Evolutionary conservation across 139 green algal species (phyloP).

Genomic region (Gonium pectorale): DNA sequence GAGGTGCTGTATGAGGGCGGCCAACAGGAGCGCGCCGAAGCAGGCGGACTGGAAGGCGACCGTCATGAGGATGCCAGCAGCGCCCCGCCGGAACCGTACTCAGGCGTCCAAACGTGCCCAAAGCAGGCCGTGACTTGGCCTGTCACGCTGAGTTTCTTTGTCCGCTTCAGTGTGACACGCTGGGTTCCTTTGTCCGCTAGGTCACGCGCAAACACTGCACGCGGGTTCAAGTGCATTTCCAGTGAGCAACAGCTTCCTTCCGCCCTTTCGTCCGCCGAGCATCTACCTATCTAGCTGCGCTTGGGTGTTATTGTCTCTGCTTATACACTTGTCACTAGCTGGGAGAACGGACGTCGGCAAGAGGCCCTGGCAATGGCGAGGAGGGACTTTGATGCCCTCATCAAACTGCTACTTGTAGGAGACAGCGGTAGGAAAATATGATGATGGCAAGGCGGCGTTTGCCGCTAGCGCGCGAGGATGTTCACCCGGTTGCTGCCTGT

Average conservation of each 20-base stretch:
- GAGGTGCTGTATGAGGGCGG: conserved; percentile 54
- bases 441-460: neutral
- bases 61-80: conserved; percentile 80
- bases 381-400: conserved; percentile 92
- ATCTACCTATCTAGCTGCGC: too few species aligned
- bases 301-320: too few species aligned
- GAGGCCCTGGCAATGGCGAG: conserved; percentile 11
- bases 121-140: too few species aligned
- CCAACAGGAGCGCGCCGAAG: conserved; percentile 68
- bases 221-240: neutral
- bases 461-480: neutral
- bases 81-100: too few species aligned
- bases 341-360: neutral
- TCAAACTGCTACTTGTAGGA: conserved; percentile 97
- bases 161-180: too few species aligned
- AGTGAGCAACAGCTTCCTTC: too few species aligned
- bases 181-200: too few species aligned
- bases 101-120: too few species aligned
- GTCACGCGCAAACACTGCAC: too few species aligned
- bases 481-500: neutral
- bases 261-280: too few species aligned
- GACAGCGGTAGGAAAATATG: conserved; percentile 84
- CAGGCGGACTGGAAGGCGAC: conserved; percentile 75
- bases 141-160: too few species aligned
- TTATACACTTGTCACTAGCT: too few species aligned